These are phyloP conservation scores for Nothomitra cinnamomea DNA, from an alignment of 2,329 filamentous ascomycete species.

Conservation along the genomic window DNA sequence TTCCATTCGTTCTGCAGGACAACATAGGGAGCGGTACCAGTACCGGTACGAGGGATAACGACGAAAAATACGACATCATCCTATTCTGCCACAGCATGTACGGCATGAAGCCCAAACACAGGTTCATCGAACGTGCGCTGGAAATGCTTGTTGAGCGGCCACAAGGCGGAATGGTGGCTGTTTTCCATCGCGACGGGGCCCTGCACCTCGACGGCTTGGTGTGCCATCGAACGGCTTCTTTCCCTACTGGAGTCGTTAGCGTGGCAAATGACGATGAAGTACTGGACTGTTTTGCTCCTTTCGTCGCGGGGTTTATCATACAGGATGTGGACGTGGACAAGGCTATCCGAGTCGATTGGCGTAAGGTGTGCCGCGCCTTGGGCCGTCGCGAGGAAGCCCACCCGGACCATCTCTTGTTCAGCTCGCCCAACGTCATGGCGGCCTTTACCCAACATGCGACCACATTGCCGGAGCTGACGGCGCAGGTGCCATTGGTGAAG, in stretches of 20 bases:
- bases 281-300: slow-evolving; percentile 35
- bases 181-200: slow-evolving; percentile 36
- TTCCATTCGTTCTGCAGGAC: slow-evolving; percentile 23
- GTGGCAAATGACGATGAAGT: slow-evolving; percentile 28
- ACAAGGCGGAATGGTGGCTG: slow-evolving; percentile 28
- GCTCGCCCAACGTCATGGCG: slow-evolving; percentile 31
- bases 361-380: slow-evolving; percentile 32
- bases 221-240: slow-evolving; percentile 29
- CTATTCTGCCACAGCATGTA: slow-evolving; percentile 50
- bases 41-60: slow-evolving; percentile 11
- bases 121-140: slow-evolving; percentile 30
- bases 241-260: slow-evolving; percentile 27
- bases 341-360: slow-evolving; percentile 27
- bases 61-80: slow-evolving; percentile 34
- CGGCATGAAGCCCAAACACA: slow-evolving; percentile 34
- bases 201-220: slow-evolving; percentile 31
- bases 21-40: slow-evolving; percentile 11
- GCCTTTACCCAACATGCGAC: slow-evolving; percentile 32
- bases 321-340: slow-evolving; percentile 18
- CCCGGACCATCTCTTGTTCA: slow-evolving; percentile 29
- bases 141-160: slow-evolving; percentile 27
- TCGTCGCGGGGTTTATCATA: slow-evolving; percentile 31
- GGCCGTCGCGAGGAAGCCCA: slow-evolving; percentile 23
- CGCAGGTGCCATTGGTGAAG: slow-evolving; percentile 23
- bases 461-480: slow-evolving; percentile 25